Evolutionary conservation across 139 green algal species (phyloP), one percentile per base, ranked within the genome.

Genomic region (Limnomonas spitsbergensis): DNA sequence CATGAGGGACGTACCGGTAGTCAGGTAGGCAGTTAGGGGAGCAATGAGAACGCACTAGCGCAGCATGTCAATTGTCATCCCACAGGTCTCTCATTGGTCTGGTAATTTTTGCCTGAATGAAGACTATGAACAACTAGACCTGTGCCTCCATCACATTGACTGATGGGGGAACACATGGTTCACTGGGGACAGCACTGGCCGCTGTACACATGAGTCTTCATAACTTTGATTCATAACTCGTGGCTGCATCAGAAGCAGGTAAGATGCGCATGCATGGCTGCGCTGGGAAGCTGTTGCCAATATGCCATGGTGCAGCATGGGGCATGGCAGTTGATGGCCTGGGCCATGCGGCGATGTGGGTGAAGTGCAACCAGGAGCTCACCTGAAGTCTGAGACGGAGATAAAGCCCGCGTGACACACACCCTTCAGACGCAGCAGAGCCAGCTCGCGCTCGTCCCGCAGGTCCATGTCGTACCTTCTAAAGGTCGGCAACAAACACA

Each of bases 371-470:
- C 14, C 24, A 61, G 20, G 6, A 40, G 14, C 71, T 26, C 37
- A 80, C 76, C 80, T 77, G 77, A 96, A 97, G 75, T 95, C 93
- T 2, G 76, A 79, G 14, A 98, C 92, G 14, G 81, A 90, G 32
- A 95, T 82, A 39, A 92, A 88, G 42, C 92, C 92, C 7, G 86
- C 86, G n/a, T 85, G 83, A 86, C 92, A 95, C 1, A 97, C 77
- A 9, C 69, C 52, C 39, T 86, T 69, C n/a, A 98, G 85, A 0
- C 93, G 87, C 42, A 89, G 54, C 38, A 94, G 82, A 0, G 94
- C 93, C 31, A 98, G 81, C 81, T 96, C 92, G 0, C 94, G 83
- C 81, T 96, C 92, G n/a, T 96, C 90, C 96, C 42, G 40, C 20
- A 82, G 71, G 69, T 82, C 78, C 54, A 82, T 66, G 40, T 82